Evolutionary conservation across 768 basidiomycete species (phyloP), one percentile per base, ranked within the genome.

Genomic region (Udeniomyces megalosporus): DNA sequence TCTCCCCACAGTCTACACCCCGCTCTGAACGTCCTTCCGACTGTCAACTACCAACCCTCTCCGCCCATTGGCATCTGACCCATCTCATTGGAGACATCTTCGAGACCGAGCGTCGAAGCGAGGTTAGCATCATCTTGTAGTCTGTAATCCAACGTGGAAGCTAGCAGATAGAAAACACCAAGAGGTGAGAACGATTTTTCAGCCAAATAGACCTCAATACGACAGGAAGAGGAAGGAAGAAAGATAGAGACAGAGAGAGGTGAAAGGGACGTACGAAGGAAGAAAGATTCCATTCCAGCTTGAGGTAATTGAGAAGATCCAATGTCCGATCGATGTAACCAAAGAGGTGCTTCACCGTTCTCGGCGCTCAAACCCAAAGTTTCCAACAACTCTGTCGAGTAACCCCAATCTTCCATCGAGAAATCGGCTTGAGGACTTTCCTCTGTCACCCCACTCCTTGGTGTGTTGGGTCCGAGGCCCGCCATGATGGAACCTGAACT

Each of bases 351-450:
- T 24, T 38, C 10, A 3, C 10, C n/a, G 12, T 45, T 17, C 56
- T 53, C 32, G 32, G 28, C 38, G 35, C 20, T 57, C 55, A 6
- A 24, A n/a, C 38, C 35, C 29, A 29, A 29, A 46, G 28, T 38
- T 45, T 38, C 58, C 29, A 52, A 48, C 55, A 63, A 55, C 49
- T 63, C 62, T 12, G 55, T 55, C 42, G 62, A 57, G 58, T 49
- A 59, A 26, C 47, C 46, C 58, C 58, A 59, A 45, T 59, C 58
- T 32, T 59, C 58, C 29, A 59, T 42, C 48, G 58, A 59, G 48
- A 63, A 63, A 42, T 63, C 62, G 28, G 62, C 60, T 42, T 46
- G 56, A 3, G 62, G 62, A 49, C 62, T 63, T 50, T 63, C 62
- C 24, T 28, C 24, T 26, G 24, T n/a, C n/a, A n/a, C 50, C 24